Evolutionary conservation across 352 stramenopile species (phyloP).

Genomic region (Peronospora belbahrii): DNA sequence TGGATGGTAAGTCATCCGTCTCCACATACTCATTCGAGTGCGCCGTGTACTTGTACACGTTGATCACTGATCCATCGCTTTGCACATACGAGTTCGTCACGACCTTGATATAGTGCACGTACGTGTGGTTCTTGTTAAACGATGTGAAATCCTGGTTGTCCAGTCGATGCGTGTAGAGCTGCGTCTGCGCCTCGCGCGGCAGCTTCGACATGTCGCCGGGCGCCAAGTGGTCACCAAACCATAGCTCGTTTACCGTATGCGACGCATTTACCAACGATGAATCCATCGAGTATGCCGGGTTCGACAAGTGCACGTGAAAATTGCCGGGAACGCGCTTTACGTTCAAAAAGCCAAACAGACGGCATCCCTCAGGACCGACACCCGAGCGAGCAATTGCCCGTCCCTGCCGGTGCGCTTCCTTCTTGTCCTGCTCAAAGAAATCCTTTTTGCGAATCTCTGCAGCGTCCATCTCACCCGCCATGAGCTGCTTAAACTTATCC

Average conservation of each 20-base stretch:
- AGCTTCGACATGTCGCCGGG: slow-evolving; percentile 55
- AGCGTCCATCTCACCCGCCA: slow-evolving; percentile 61
- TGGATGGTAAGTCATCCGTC: slow-evolving; percentile 73
- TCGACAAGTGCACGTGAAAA: slow-evolving; percentile 97
- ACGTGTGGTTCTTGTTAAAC: slow-evolving; percentile 92
- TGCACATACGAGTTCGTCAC: slow-evolving; percentile 90
- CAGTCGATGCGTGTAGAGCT: slow-evolving; percentile 91
- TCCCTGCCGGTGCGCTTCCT: slow-evolving; percentile 54
- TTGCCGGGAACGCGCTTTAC: slow-evolving; percentile 94
- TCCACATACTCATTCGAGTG: slow-evolving; percentile 86
- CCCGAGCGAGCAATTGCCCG: slow-evolving; percentile 45
- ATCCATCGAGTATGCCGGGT: slow-evolving; percentile 89
- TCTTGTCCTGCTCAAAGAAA: slow-evolving; percentile 91
- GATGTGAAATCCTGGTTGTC: slow-evolving; percentile 88
- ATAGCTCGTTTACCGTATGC: slow-evolving; percentile 94
- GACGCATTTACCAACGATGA: slow-evolving; percentile 88
- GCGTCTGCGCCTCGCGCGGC: slow-evolving; percentile 81
- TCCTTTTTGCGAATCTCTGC: slow-evolving; percentile 87
- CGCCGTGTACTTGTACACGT: slow-evolving; percentile 87
- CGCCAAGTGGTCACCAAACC: slow-evolving; percentile 86
- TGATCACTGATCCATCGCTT: slow-evolving; percentile 39
- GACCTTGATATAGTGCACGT: slow-evolving; percentile 99
- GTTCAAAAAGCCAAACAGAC: slow-evolving; percentile 69
- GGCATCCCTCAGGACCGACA: slow-evolving; percentile 67
- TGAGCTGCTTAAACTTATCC: slow-evolving; percentile 87